phyloP scores from a whole-genome alignment of 306 rosid genomes.

The Crataegus laevigata region DNA sequence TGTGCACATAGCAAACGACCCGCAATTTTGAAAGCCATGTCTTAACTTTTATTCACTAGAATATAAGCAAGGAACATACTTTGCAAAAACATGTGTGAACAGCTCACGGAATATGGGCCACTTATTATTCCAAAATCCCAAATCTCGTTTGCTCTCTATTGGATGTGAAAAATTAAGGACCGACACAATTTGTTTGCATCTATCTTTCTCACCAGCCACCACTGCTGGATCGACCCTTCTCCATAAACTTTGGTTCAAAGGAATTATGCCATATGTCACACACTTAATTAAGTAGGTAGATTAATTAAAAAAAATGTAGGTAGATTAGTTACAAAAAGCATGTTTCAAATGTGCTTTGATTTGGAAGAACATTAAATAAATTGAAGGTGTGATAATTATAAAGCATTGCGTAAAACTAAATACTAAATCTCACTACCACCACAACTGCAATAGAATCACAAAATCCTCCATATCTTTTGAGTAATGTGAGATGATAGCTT shows the following conservation, averaged over 20 bases:
- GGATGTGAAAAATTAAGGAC: background rate
- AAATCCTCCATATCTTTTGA: background rate
- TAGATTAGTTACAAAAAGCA: background rate
- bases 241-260: background rate
- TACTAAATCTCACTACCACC: slow-evolving; percentile 4
- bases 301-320: background rate
- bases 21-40: background rate
- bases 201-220: background rate
- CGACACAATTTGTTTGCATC: slow-evolving; percentile 16
- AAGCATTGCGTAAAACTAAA: background rate
- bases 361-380: background rate
- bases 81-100: slow-evolving; percentile 8
- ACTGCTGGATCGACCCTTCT: background rate
- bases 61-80: background rate
- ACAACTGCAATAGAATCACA: background rate
- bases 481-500: background rate
- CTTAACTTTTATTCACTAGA: background rate
- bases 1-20: slow-evolving; percentile 3
- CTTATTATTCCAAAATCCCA: background rate
- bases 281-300: background rate
- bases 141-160: background rate
- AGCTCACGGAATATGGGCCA: slow-evolving; percentile 19
- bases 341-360: background rate
- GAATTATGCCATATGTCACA: background rate
- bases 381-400: background rate